Percentiles rank a stretch among this genome's conserved stretches.
Evolutionary conservation across 83 land plant species (phyloP).

Genomic region (Diphasiastrum complanatum): DNA sequence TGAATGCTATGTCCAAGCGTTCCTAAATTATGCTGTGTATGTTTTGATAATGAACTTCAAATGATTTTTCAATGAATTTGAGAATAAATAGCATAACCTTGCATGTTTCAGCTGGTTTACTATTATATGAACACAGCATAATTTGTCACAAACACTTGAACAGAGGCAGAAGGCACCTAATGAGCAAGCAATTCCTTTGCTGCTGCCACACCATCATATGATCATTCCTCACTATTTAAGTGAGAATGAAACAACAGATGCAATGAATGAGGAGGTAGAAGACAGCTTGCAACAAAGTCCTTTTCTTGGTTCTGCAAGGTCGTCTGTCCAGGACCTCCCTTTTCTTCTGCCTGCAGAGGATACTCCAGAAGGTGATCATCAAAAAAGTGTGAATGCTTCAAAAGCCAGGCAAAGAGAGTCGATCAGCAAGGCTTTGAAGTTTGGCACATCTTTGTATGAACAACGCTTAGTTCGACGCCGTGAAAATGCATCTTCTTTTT

Average conservation of each 20-base stretch:
- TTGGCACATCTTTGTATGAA: no score
- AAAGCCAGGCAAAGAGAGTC: neutral
- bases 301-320: constrained; percentile 40
- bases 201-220: constrained; percentile 98
- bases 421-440: neutral
- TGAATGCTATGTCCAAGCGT: no score
- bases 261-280: constrained; percentile 28
- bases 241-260: constrained; percentile 32
- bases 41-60: no score
- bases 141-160: neutral
- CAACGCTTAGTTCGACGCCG: no score
- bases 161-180: constrained; percentile 94
- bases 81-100: no score
- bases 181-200: constrained; percentile 82
- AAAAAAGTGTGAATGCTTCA: neutral
- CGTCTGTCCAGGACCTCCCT: constrained; percentile 74
- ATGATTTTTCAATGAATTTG: no score
- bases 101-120: no score
- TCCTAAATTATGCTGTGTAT: no score
- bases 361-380: constrained; percentile 24
- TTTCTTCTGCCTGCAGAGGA: constrained; percentile 67
- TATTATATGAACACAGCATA: no score
- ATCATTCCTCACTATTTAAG: constrained; percentile 91
- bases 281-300: constrained; percentile 31
- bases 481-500: constrained; percentile 24